phyloP scores from a whole-genome alignment of 352 stramenopile species.

The Globisporangium megalacanthum region DNA sequence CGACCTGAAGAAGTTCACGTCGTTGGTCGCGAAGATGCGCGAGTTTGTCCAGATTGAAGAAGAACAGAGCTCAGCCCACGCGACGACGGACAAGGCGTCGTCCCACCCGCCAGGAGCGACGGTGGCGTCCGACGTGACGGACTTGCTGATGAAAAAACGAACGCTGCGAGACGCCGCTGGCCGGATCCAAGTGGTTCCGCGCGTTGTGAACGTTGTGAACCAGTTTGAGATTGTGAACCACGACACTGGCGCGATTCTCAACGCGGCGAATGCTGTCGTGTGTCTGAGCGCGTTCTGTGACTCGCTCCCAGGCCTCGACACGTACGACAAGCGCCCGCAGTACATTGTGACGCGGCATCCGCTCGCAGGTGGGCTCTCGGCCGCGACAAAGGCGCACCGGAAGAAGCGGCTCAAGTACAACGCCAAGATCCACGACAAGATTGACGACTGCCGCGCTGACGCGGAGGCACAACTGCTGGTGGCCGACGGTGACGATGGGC shows the following conservation, averaged over 20 bases:
- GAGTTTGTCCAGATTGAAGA: slow-evolving; percentile 43
- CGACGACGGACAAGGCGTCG: too few species aligned
- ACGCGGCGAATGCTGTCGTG: slow-evolving; percentile 52
- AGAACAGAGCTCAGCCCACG: slow-evolving; percentile 21
- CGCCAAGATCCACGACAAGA: slow-evolving; percentile 70
- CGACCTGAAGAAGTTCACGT: slow-evolving; percentile 57
- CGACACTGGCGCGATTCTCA: slow-evolving; percentile 63
- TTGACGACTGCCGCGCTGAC: slow-evolving; percentile 54
- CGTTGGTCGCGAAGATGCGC: slow-evolving; percentile 54
- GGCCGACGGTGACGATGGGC: slow-evolving; percentile 13
- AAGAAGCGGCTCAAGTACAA: slow-evolving; percentile 84
- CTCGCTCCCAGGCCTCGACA: slow-evolving; percentile 73
- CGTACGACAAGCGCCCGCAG: slow-evolving; percentile 71
- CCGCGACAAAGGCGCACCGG: slow-evolving; percentile 44
- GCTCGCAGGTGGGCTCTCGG: slow-evolving; percentile 36
- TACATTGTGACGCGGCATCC: slow-evolving; percentile 73
- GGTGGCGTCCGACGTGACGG: slow-evolving; percentile 5
- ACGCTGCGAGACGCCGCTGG: slow-evolving; percentile 4
- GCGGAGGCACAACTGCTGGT: slow-evolving; percentile 19
- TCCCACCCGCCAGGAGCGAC: not conserved
- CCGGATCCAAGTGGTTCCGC: slow-evolving; percentile 12
- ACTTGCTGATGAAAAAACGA: slow-evolving; percentile 1
- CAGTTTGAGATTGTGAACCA: slow-evolving; percentile 51
- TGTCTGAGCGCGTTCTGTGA: slow-evolving; percentile 78
- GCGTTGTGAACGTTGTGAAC: slow-evolving; percentile 6